A percentile compares a stretch with the other conserved stretches of the same genome.
These are phyloP conservation scores for Suaeda aralocaspica DNA, from an alignment of 148 eudicot species.

Conservation along the genomic window DNA sequence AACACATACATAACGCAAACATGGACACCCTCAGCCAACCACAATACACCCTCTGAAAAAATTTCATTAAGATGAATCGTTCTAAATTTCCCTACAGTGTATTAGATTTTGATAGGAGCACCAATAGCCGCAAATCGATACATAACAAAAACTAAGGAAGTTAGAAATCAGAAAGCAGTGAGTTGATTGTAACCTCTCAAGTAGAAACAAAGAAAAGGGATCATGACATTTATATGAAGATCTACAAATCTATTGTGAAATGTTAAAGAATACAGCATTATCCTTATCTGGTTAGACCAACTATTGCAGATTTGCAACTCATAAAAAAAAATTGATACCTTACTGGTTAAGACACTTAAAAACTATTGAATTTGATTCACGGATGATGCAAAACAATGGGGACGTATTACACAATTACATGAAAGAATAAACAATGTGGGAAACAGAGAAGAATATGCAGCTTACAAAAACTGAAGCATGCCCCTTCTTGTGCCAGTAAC, in stretches of 20 bases:
- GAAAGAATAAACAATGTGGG: slow-evolving; percentile 44
- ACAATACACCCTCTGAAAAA: too few species aligned
- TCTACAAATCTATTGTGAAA: slow-evolving; percentile 15
- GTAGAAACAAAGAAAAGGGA: background rate
- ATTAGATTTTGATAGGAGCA: too few species aligned
- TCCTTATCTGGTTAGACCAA: slow-evolving; percentile 1
- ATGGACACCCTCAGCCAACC: too few species aligned
- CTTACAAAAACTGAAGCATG: slow-evolving; percentile 23
- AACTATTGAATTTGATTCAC: background rate
- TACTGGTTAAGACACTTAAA: slow-evolving; percentile 11
- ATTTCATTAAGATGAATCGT: too few species aligned
- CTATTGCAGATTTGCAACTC: background rate
- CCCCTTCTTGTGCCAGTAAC: slow-evolving; percentile 19
- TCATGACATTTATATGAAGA: background rate
- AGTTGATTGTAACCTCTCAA: background rate
- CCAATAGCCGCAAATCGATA: too few species aligned
- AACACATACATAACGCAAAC: too few species aligned
- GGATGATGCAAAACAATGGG: background rate
- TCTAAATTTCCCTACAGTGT: too few species aligned
- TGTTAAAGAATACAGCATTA: slow-evolving; percentile 24
- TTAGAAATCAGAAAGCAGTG: background rate
- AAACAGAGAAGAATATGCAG: slow-evolving; percentile 21
- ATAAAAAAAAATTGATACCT: too few species aligned
- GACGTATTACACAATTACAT: slow-evolving; percentile 30
- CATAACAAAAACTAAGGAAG: background rate